phyloP scores from a whole-genome alignment of 2,329 filamentous ascomycete species.

The Coleophoma eucalyptorum region DNA sequence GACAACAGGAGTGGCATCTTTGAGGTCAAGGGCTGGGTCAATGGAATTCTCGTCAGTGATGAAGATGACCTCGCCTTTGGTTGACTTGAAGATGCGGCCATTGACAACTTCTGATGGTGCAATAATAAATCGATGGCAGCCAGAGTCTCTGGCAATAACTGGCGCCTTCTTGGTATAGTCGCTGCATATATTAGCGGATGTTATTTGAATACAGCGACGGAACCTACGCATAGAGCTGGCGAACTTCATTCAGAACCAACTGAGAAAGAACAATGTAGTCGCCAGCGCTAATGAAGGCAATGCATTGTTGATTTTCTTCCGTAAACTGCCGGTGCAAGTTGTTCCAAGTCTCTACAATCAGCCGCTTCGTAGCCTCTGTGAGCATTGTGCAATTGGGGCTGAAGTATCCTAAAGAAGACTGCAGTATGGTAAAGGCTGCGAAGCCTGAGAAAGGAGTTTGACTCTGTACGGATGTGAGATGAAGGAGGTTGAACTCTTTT shows the following conservation, averaged over 20 bases:
- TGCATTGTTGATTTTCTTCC: neutral
- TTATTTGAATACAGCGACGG: too few relatives aligned
- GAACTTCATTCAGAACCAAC: neutral
- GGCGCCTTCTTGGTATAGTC: neutral
- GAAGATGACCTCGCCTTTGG: neutral
- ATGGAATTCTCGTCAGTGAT: neutral
- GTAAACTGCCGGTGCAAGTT: neutral
- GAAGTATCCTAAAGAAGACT: too few relatives aligned
- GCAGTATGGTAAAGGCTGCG: too few relatives aligned
- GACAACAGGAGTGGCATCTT: neutral
- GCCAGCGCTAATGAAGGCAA: neutral
- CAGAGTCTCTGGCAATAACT: neutral
- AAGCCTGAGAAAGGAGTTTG: too few relatives aligned
- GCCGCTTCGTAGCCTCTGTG: neutral
- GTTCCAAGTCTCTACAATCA: neutral
- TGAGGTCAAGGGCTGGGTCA: neutral
- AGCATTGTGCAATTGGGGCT: neutral
- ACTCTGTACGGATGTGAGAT: too few relatives aligned
- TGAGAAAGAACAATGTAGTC: neutral
- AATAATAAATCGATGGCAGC: neutral
- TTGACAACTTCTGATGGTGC: neutral
- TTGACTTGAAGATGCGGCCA: neutral
- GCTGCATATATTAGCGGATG: too few relatives aligned
- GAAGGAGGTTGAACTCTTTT: too few relatives aligned
- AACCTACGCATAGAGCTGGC: neutral